Conservation (phyloP, 495 filamentous ascomycete species). For the Cercophora samala region DNA sequence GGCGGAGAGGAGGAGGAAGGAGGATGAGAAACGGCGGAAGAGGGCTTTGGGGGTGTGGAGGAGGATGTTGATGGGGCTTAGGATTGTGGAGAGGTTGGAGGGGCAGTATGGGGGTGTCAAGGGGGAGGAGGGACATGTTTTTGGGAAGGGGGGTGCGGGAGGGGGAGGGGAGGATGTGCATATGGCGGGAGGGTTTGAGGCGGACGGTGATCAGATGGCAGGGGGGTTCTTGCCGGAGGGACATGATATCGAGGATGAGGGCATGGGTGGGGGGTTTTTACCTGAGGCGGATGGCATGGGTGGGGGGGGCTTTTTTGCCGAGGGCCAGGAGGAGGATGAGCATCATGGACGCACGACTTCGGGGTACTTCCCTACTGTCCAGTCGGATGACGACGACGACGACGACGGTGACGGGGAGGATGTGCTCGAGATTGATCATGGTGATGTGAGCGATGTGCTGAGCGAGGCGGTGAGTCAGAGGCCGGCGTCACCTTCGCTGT, state of each 20-base stretch:
- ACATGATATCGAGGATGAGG: no score
- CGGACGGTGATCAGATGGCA: slow-evolving; percentile 44
- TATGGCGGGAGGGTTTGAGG: slow-evolving; percentile 40
- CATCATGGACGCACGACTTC: slow-evolving; percentile 32
- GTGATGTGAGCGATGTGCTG: slow-evolving; percentile 13
- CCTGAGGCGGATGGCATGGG: slow-evolving; percentile 37
- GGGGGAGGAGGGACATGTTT: slow-evolving; percentile 42
- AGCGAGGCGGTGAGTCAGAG: background rate
- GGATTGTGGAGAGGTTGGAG: slow-evolving; percentile 73
- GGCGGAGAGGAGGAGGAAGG: slow-evolving; percentile 69
- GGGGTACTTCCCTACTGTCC: slow-evolving; percentile 38
- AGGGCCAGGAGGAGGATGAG: slow-evolving; percentile 34
- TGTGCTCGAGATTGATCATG: slow-evolving; percentile 34
- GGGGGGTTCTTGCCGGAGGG: slow-evolving; percentile 58
- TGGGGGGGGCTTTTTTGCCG: slow-evolving; percentile 43
- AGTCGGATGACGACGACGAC: slow-evolving; percentile 37
- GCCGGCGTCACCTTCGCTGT: background rate
- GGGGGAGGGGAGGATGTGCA: slow-evolving; percentile 69
- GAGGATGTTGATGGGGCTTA: slow-evolving; percentile 78
- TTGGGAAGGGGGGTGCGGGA: slow-evolving; percentile 31
- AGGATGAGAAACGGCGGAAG: slow-evolving; percentile 77
- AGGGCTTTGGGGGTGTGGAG: slow-evolving; percentile 74
- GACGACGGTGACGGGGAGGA: slow-evolving; percentile 29
- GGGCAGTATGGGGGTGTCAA: slow-evolving; percentile 68
- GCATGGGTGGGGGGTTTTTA: no score